Evolutionary conservation across 371 early-diverging fungal genomes (phyloP).

Genomic region (Mucor mucedo): DNA sequence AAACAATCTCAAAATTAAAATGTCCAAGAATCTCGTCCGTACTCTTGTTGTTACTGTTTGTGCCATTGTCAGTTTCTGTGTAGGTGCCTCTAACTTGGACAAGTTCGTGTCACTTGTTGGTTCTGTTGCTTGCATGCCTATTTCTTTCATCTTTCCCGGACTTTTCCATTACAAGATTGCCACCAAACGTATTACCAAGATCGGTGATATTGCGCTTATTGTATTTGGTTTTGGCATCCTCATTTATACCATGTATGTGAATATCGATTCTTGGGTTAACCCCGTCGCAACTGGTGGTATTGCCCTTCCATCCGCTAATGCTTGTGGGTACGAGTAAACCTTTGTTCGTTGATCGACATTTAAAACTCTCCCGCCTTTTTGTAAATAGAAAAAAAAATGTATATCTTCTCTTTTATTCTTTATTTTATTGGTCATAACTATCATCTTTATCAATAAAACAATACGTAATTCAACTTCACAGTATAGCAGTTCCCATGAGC

Average conservation of each 20-base stretch:
- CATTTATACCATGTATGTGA: conserved; percentile 37
- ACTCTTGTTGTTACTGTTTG: conserved; percentile 57
- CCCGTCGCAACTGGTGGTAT: conserved; percentile 18
- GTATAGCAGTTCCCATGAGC: too few relatives aligned
- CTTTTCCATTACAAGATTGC: conserved; percentile 69
- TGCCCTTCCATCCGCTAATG: not conserved
- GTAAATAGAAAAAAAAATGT: not conserved
- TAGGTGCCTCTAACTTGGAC: conserved; percentile 67
- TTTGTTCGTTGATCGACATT: conserved; percentile 8
- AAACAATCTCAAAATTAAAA: conserved; percentile 50
- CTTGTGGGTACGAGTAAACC: not conserved
- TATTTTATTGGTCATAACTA: not conserved
- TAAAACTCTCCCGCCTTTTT: not conserved
- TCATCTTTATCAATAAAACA: too few relatives aligned
- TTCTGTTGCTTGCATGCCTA: conserved; percentile 48
- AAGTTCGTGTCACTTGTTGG: conserved; percentile 74
- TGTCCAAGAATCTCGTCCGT: conserved; percentile 71
- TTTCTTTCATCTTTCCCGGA: conserved; percentile 58
- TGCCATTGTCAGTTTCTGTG: conserved; percentile 64
- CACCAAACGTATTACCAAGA: conserved; percentile 32
- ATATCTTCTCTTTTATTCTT: not conserved
- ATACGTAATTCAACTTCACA: too few relatives aligned
- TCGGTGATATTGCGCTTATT: conserved; percentile 50
- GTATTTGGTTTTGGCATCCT: conserved; percentile 64
- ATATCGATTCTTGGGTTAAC: conserved; percentile 22